Conservation (phyloP, 129 eudicot genomes). For the Helianthus tuberosus region DNA sequence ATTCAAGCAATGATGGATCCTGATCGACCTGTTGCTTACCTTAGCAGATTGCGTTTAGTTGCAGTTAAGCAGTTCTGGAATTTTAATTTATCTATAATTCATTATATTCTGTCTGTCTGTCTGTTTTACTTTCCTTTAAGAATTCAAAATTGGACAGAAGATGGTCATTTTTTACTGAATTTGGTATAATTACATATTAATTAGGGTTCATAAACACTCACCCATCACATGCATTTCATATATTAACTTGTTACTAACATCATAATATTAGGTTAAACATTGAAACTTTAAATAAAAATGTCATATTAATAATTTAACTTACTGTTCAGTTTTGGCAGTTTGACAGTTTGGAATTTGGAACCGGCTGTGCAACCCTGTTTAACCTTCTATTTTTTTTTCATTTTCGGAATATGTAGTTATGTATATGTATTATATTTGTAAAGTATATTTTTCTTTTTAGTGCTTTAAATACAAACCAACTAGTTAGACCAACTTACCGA, state of each 20-base stretch:
- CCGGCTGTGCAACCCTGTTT: neutral
- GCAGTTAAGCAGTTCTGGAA: constrained; percentile 50
- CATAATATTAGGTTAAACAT: too few relatives aligned
- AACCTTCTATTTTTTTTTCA: neutral
- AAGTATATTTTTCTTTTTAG: too few relatives aligned
- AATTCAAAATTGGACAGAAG: neutral
- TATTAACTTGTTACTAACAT: too few relatives aligned
- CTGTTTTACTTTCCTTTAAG: neutral
- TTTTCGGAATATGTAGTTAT: neutral
- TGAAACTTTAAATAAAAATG: too few relatives aligned
- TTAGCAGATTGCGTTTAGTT: constrained; percentile 56
- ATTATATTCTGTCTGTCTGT: neutral
- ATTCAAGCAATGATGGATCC: constrained; percentile 68
- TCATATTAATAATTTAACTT: neutral
- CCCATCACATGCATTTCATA: neutral
- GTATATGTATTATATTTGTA: too few relatives aligned
- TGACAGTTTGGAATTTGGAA: neutral
- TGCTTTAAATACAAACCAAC: too few relatives aligned
- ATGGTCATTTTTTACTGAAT: neutral
- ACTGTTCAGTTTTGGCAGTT: neutral
- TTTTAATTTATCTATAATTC: neutral
- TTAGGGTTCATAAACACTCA: neutral
- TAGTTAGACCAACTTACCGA: too few relatives aligned
- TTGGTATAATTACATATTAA: neutral
- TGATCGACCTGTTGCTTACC: constrained; percentile 59